phyloP scores from a whole-genome alignment of 495 filamentous ascomycete species.

The Penicillium fimorum region DNA sequence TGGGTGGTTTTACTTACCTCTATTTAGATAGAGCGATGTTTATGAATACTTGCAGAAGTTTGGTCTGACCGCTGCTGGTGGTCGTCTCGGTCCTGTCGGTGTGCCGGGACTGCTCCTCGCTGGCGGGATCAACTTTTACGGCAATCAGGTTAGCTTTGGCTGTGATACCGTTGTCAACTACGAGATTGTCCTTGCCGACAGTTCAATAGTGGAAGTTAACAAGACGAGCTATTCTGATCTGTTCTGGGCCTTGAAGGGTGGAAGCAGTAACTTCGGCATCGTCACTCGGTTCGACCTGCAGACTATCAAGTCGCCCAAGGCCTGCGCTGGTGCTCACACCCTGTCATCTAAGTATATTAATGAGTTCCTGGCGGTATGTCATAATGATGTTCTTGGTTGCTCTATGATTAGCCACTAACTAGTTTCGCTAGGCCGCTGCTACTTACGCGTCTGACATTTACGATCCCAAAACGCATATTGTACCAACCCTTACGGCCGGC shows the following conservation, averaged over 20 bases:
- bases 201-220: constrained; percentile 53
- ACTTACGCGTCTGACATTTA: constrained; percentile 32
- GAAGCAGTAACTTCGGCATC: constrained; percentile 54
- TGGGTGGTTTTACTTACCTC: too few relatives aligned
- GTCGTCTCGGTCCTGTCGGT: too few relatives aligned
- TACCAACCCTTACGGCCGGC: constrained; percentile 33
- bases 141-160: constrained; percentile 45
- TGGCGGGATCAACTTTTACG: constrained; percentile 52
- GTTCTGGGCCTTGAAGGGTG: constrained; percentile 59
- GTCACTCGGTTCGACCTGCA: constrained; percentile 50
- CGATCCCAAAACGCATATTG: constrained; percentile 35
- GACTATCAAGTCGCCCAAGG: constrained; percentile 47
- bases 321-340: constrained; percentile 45
- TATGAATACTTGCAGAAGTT: too few relatives aligned
- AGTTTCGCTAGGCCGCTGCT: constrained; percentile 25
- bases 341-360: constrained; percentile 31
- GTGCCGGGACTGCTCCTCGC: too few relatives aligned
- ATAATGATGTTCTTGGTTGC: background rate
- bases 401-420: background rate
- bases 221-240: constrained; percentile 53
- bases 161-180: constrained; percentile 53
- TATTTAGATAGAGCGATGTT: too few relatives aligned
- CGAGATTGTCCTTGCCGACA: constrained; percentile 62
- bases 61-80: too few relatives aligned
- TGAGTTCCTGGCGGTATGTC: constrained; percentile 29